Evolutionary conservation across 139 green algal species (phyloP), one percentile per base, ranked within the genome.

Genomic region (Pseudopediastrum boryanum): DNA sequence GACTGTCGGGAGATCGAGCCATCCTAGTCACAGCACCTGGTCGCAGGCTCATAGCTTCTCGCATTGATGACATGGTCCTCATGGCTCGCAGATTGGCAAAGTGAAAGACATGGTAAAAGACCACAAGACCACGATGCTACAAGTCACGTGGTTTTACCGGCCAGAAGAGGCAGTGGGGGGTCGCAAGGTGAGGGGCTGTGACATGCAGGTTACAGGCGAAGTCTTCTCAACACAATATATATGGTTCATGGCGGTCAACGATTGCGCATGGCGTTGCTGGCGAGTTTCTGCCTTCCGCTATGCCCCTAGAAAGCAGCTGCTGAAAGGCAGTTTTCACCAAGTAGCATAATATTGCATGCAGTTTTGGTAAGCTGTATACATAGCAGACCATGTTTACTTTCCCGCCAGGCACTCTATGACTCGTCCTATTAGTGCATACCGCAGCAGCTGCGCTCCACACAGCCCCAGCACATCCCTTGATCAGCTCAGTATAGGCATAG

Each of bases 131-230:
- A 8, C 41, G 38, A 36, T 68, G 51, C n/a, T 93, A 35, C 59
- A 85, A 36, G 78, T 94, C 36, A 82, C 74, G 7, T 96, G 93
- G 93, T 96, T 90, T 76, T 97, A 96, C 83, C 81, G 91, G 44
- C 93, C 93, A 61, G 90, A 96, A 83, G 93, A 97, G 74, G 82
- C 84, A 0, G 51, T 83, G 4, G 87, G 87, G 2, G 93, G 93
- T 5, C 82, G 93, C 21, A 91, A 94, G 85, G 88, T 89, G 52
- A 7, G 82, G 48, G n/a, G 48, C 48, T n/a, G 16, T 16, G 48
- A 19, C 48, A 58, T 58, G 48, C 48, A 58, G 16, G 48, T 16
- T 19, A 58, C n/a, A n/a, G n/a, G n/a, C n/a, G n/a, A n/a, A n/a
- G n/a, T n/a, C n/a, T n/a, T n/a, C n/a, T n/a, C n/a, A n/a, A n/a